Evolutionary conservation across 2,329 filamentous ascomycete species (phyloP).

Genomic region (Hansfordia pulvinata): DNA sequence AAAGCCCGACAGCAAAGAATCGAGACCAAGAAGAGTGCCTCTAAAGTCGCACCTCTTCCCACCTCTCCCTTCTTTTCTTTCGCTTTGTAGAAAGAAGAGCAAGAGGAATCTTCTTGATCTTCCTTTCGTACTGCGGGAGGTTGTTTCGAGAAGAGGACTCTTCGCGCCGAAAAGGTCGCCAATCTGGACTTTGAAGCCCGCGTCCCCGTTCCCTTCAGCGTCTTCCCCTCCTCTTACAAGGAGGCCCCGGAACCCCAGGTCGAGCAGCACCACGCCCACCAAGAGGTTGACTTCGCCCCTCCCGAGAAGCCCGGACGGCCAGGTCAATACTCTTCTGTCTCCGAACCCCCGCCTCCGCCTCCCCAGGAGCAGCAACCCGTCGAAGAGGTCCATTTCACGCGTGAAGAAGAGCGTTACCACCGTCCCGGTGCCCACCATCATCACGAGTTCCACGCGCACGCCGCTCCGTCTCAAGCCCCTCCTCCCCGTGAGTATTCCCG

Average conservation of each 20-base stretch:
- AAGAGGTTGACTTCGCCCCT: conserved; percentile 80
- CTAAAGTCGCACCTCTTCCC: conserved; percentile 17
- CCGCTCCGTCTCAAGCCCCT: no score
- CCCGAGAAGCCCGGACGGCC: conserved; percentile 87
- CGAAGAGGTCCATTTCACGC: conserved; percentile 71
- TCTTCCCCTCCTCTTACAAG: conserved; percentile 98
- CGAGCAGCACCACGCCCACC: conserved; percentile 52
- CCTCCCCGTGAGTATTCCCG: no score
- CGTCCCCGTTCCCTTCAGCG: conserved; percentile 98
- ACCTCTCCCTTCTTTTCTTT: conserved; percentile 25
- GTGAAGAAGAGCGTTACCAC: conserved; percentile 63
- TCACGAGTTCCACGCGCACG: no score
- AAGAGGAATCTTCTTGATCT: conserved; percentile 51
- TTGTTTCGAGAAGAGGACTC: conserved; percentile 30
- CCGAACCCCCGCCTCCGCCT: conserved; percentile 47
- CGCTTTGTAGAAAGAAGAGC: conserved; percentile 41
- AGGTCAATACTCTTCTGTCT: conserved; percentile 76
- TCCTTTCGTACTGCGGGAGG: conserved; percentile 42
- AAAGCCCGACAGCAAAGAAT: conserved; percentile 15
- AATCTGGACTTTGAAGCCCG: conserved; percentile 99
- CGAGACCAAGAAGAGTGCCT: conserved; percentile 18
- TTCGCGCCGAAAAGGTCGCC: conserved; percentile 54
- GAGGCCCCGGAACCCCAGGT: conserved; percentile 39
- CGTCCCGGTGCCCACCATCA: conserved; percentile 50
- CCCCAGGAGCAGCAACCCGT: conserved; percentile 50